Evolutionary conservation across 2,329 filamentous ascomycete genomes (phyloP).

Genomic region (Monosporascus sp.): DNA sequence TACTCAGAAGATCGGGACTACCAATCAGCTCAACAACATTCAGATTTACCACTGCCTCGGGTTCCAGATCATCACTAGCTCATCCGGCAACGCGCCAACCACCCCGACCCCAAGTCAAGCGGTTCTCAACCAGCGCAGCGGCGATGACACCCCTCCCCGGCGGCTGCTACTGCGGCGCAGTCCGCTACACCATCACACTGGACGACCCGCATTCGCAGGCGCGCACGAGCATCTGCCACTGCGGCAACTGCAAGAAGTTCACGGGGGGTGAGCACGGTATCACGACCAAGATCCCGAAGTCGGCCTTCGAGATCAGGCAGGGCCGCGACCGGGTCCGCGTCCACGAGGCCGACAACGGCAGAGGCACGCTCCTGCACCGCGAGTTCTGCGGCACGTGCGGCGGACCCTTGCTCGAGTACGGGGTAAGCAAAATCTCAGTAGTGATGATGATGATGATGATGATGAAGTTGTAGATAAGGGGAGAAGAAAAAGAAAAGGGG

Average conservation of each 20-base stretch:
- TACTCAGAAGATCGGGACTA: not conserved
- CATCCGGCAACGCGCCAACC: not conserved
- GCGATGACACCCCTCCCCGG: constrained; percentile 21
- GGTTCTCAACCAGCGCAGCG: not conserved
- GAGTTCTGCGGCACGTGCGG: constrained; percentile 51
- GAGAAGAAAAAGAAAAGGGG: not conserved
- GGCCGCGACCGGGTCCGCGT: constrained; percentile 32
- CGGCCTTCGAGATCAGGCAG: constrained; percentile 34
- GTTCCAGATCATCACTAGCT: not conserved
- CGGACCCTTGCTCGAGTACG: constrained; percentile 47
- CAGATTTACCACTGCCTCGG: not conserved
- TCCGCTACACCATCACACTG: constrained; percentile 42
- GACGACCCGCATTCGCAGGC: constrained; percentile 38
- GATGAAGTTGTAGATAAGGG: too few species aligned
- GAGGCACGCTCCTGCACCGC: constrained; percentile 39
- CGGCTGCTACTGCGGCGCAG: constrained; percentile 41
- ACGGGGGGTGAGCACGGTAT: constrained; percentile 48
- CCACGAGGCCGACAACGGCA: constrained; percentile 45
- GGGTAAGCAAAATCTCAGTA: constrained; percentile 28
- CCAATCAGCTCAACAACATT: not conserved
- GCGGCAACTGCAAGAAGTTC: constrained; percentile 49
- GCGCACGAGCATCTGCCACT: constrained; percentile 48
- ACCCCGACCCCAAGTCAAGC: not conserved
- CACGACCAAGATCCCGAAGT: constrained; percentile 44
- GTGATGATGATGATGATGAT: too few species aligned